phyloP scores from a whole-genome alignment of 2,329 filamentous ascomycete species.

The Fonsecaea erecta region DNA sequence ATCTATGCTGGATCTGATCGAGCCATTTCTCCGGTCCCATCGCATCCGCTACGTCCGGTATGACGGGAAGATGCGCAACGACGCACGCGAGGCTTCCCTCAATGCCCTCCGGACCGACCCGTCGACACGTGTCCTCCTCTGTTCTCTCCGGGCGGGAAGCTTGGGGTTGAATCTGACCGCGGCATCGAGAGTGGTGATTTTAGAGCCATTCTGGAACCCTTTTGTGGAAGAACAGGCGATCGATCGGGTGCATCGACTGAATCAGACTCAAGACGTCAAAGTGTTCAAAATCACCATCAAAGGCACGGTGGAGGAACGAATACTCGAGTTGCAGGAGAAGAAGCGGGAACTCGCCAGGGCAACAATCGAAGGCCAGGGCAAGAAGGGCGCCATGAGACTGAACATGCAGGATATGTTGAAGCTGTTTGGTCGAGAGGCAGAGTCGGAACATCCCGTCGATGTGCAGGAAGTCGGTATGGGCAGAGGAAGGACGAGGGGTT shows the following conservation, averaged over 20 bases:
- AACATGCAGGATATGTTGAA: conserved; percentile 92
- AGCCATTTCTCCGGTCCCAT: conserved; percentile 80
- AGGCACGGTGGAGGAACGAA: conserved; percentile 88
- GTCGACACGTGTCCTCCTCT: conserved; percentile 80
- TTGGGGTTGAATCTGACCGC: conserved; percentile 93
- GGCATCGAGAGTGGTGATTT: conserved; percentile 87
- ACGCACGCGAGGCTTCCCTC: conserved; percentile 85
- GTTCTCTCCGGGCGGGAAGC: conserved; percentile 90
- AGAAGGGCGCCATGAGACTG: conserved; percentile 76
- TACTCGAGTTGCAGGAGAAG: conserved; percentile 90
- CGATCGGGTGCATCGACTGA: conserved; percentile 96
- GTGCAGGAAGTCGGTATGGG: conserved; percentile 16
- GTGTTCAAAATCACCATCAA: conserved; percentile 93
- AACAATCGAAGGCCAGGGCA: conserved; percentile 69
- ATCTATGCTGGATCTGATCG: conserved; percentile 94
- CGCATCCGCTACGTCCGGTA: conserved; percentile 84
- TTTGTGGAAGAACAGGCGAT: conserved; percentile 99
- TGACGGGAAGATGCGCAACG: conserved; percentile 93
- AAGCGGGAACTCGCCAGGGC: conserved; percentile 91
- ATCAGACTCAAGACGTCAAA: conserved; percentile 90
- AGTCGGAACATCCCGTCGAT: conserved; percentile 46
- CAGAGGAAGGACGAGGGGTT: conserved; percentile 11
- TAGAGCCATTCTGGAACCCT: conserved; percentile 99
- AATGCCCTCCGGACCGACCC: conserved; percentile 74
- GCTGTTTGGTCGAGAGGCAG: conserved; percentile 76